Evolutionary conservation across 2,329 filamentous ascomycete species (phyloP), one percentile per base, ranked within the genome.

Genomic region (Aspergillus sojae): DNA sequence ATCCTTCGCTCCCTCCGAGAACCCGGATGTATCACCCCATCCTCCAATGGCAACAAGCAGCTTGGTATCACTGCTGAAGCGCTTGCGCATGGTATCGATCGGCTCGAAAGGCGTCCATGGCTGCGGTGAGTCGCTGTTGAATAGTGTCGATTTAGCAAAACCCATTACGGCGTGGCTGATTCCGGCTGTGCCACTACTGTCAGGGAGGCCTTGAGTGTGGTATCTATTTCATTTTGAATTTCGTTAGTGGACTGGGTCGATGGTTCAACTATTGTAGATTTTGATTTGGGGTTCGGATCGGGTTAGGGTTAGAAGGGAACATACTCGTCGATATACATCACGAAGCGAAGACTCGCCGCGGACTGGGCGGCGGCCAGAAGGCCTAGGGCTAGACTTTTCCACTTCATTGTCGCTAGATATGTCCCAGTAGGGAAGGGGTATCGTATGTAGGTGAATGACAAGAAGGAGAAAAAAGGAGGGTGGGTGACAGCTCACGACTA

Each of bases 31-130:
- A 64, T 92, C 88, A 0, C 89, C 90, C 90, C 91, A 93, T 58
- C 90, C 91, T 12, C 91, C 91, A 66, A 93, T 87, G 23, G 91
- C 89, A 43, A 93, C 83, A 79, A 90, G 84, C 26, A 93, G 77
- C 68, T 90, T 88, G 23, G 88, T 88, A 30, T 80, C 80, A 0
- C 82, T 73, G 14, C 80, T 72, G 61, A 88, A 89, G 23, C 86
- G 78, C 30, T 77, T 76, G 21, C 86, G 83, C 52, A 88, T 79
- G 4, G 82, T 80, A 0, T 76, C 71, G 2, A 89, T 75, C 0
- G 82, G 73, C 74, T 84, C 82, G 68, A 88, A 89, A 0, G 87
- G 86, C 58, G 79, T 78, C 68, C 83, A 87, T 0, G 75, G 69
- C 23, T 77, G 78, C 0, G 79, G 67, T 0, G 77, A 79, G 55